Evolutionary conservation across 345 rosid genomes (phyloP), one percentile per base, ranked within the genome.

Genomic region (Erucastrum elatum): DNA sequence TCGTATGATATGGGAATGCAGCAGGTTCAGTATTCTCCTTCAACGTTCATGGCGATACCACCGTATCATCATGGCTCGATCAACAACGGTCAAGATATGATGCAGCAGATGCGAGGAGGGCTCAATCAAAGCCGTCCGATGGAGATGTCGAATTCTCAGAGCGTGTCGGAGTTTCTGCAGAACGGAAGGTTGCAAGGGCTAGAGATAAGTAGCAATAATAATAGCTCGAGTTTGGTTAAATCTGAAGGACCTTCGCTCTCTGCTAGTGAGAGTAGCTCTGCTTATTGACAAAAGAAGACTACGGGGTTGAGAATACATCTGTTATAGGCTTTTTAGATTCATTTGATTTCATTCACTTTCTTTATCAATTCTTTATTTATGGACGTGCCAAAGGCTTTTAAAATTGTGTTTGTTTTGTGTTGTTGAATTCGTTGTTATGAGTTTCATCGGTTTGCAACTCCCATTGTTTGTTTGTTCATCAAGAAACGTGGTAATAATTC

Each of bases 191-290:
- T 88, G 29, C 89, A 84, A 72, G 90, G 88, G 73, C 82, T 90
- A 58, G 95, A 87, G 72, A 89, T 88, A 59, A 81, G 88, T 66
- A 81, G 86, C 64, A 86, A 53, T 53, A 53, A 53, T n/a, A 49
- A 53, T n/a, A 49, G 84, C 75, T 75, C 88, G 39, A 71, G 62
- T 64, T 65, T 82, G 29, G 81, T 86, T 59, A 90, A 87, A 81
- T 85, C 89, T 15, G 95, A 90, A 84, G 89, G 86, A 64, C 88
- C 91, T 59, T 85, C 90, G 0, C 70, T 88, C 37, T 90, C 93
- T 69, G 90, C 87, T 33, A 84, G 87, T 78, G 91, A 86, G 82
- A 86, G 89, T 77, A 87, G 91, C 84, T 80, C 87, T 81, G 87
- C 90, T 6, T 87, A 83, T 71, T 89, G 88, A 87, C 67, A 34